These are phyloP conservation scores for Liriodendron chinense DNA, from an alignment of 164 flowering plant genomes.

Conservation along the genomic window DNA sequence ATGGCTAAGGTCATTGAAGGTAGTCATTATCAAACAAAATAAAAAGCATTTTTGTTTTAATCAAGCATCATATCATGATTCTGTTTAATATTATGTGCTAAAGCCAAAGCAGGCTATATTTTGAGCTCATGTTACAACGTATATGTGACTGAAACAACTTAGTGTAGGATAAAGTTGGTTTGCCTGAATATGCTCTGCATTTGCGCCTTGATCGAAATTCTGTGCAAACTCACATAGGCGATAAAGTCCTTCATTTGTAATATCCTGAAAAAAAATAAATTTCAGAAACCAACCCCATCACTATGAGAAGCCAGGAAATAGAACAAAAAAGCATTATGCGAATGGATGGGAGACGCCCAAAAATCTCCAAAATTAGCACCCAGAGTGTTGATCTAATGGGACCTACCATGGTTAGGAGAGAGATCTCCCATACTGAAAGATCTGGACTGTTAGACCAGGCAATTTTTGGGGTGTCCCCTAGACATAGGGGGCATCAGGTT, in stretches of 20 bases:
- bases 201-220: constrained; percentile 29
- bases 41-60: not conserved
- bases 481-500: no score
- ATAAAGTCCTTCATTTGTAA: constrained; percentile 44
- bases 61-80: not conserved
- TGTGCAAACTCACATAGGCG: constrained; percentile 36
- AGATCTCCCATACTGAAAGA: no score
- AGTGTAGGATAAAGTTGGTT: not conserved
- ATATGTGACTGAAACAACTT: not conserved
- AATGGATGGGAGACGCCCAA: no score
- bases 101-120: not conserved
- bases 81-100: not conserved
- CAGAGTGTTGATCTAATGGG: no score
- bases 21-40: not conserved
- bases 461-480: no score
- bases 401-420: no score
- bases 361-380: no score
- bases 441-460: no score
- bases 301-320: not conserved
- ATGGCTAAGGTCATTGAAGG: not conserved
- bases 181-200: not conserved
- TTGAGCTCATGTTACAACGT: not conserved
- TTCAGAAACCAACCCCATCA: not conserved
- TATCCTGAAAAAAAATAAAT: constrained; percentile 28
- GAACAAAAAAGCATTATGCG: no score